Percentiles rank a stretch among this genome's conserved stretches.
These are phyloP conservation scores for Zizania latifolia DNA, from an alignment of 176 grass and related monocot species.

Conservation along the genomic window DNA sequence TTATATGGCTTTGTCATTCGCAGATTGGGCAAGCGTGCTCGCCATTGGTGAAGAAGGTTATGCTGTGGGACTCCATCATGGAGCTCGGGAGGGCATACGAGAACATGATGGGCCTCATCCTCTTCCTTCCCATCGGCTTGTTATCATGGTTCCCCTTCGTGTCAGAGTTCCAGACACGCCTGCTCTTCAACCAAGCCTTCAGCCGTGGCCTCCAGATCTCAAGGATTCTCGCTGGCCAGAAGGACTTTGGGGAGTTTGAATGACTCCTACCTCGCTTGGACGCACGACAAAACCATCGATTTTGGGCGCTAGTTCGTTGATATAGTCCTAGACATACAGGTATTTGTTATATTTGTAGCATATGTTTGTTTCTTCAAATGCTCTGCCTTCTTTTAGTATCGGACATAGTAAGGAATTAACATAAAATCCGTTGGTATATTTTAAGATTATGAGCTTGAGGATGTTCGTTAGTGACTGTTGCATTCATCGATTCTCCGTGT, in stretches of 20 bases:
- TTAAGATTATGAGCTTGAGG: background rate
- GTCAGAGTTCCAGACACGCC: conserved; percentile 87
- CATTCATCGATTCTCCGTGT: too few relatives aligned
- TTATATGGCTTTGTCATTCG: background rate
- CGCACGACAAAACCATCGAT: background rate
- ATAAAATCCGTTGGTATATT: background rate
- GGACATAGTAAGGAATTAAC: background rate
- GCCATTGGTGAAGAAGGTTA: conserved; percentile 30
- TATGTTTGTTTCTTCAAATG: background rate
- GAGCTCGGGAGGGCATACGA: conserved; percentile 88
- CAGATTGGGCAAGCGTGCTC: conserved; percentile 79
- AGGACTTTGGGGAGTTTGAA: conserved; percentile 24
- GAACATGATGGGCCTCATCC: conserved; percentile 68
- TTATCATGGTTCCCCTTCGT: conserved; percentile 98
- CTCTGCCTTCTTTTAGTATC: background rate
- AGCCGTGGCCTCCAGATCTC: conserved; percentile 93
- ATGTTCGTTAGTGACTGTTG: background rate
- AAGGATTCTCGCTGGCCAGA: conserved; percentile 70
- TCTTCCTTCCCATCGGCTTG: conserved; percentile 77
- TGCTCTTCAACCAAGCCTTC: conserved; percentile 97
- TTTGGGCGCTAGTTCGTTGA: background rate
- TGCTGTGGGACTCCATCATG: conserved; percentile 90
- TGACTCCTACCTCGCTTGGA: conserved; percentile 18
- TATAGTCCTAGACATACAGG: background rate
- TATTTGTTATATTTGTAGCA: background rate